Evolutionary conservation across 208 protist genomes (phyloP).

Genomic region (Crithidia sp.): DNA sequence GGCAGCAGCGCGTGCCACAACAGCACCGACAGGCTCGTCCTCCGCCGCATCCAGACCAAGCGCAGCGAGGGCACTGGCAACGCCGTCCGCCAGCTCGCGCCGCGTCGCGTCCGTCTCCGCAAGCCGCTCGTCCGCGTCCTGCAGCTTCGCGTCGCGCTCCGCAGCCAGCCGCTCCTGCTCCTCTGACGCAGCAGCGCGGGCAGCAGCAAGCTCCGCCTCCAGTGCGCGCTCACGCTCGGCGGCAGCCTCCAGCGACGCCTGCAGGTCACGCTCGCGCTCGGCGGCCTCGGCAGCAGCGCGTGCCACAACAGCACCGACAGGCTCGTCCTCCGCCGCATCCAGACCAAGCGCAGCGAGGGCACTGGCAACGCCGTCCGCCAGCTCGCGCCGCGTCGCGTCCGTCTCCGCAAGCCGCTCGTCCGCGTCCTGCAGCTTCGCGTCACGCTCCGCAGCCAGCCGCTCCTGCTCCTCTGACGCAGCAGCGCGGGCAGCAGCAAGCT

Average conservation of each 20-base stretch:
- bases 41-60: not conserved
- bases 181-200: not conserved
- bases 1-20: slow-evolving; percentile 15
- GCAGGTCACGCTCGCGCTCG: slow-evolving; percentile 21
- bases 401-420: too few relatives aligned
- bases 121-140: slow-evolving; percentile 5
- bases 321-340: slow-evolving; percentile 2
- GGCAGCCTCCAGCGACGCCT: too few relatives aligned
- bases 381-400: too few relatives aligned
- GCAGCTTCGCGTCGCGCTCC: not conserved
- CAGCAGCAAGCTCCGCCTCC: slow-evolving; percentile 4
- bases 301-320: not conserved
- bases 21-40: not conserved
- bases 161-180: slow-evolving; percentile 12
- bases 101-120: not conserved
- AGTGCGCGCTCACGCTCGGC: slow-evolving; percentile 13
- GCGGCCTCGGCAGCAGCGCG: slow-evolving; percentile 10
- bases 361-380: too few relatives aligned
- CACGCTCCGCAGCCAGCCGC: too few relatives aligned
- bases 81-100: slow-evolving; percentile 4
- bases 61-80: slow-evolving; percentile 14
- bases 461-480: too few relatives aligned
- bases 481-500: too few relatives aligned
- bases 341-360: slow-evolving; percentile 13
- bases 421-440: too few relatives aligned